Evolutionary conservation across 305 asterid species (phyloP).

Genomic region (Solanum hybrid): DNA sequence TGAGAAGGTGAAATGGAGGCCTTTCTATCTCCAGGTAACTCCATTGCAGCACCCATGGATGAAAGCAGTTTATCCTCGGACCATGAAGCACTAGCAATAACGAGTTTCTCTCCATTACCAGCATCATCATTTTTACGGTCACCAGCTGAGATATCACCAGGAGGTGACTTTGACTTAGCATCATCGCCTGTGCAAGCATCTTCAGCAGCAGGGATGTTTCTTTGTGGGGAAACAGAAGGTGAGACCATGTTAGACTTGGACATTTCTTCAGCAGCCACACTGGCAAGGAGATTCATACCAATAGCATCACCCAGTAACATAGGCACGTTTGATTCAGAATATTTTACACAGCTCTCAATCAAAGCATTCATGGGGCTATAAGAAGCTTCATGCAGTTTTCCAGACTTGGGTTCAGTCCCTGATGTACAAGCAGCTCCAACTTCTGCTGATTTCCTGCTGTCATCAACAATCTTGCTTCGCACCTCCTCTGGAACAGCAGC

Average conservation of each 20-base stretch:
- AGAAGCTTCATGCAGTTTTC: slow-evolving; percentile 21
- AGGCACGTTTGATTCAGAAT: slow-evolving; percentile 36
- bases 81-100: slow-evolving; percentile 16
- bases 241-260: slow-evolving; percentile 36
- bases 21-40: slow-evolving; percentile 21
- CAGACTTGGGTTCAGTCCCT: slow-evolving; percentile 10
- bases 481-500: slow-evolving; percentile 34
- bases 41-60: slow-evolving; percentile 16
- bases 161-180: slow-evolving; percentile 26
- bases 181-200: slow-evolving; percentile 26
- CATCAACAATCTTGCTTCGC: slow-evolving; percentile 32
- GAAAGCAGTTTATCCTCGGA: slow-evolving; percentile 21
- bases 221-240: slow-evolving; percentile 29
- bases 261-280: slow-evolving; percentile 58
- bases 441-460: slow-evolving; percentile 21
- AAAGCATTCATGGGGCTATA: slow-evolving; percentile 59
- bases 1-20: slow-evolving; percentile 19
- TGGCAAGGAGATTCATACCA: slow-evolving; percentile 68
- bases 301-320: slow-evolving; percentile 39
- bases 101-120: slow-evolving; percentile 23
- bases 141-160: slow-evolving; percentile 12
- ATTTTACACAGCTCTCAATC: slow-evolving; percentile 55
- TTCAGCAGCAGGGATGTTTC: slow-evolving; percentile 21
- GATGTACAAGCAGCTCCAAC: slow-evolving; percentile 21
- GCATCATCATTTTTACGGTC: slow-evolving; percentile 14